Base-by-base conservation (phyloP, 2,329 filamentous ascomycete species). In the Paecilomyces niveus region DNA sequence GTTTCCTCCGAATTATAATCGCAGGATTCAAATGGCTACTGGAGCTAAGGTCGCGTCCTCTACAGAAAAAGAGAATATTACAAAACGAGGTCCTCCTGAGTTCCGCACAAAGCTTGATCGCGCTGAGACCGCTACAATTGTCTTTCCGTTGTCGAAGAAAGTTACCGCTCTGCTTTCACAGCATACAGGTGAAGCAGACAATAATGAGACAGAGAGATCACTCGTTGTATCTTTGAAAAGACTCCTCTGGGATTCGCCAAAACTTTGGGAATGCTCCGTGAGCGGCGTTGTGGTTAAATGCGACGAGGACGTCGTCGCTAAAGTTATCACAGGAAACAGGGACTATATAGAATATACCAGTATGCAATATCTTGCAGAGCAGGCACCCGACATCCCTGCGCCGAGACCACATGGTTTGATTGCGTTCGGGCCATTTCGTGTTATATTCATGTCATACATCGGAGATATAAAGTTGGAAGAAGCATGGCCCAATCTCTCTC, bases 381-480 rank as follows among this genome's bases (percentile, higher is more conserved):
- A 59, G 24, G 61, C 58, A 11, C 63, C 67, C 11, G 64, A 70
- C 33, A 60, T 70, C 18, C 69, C 70, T 54, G 63, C 59, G 18
- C 68, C 67, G 3, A 70, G 58, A 56, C 61, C 64, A 13, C 68
- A 71, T 61, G 67, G 69, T 3, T 26, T 72, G 18, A 60, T 70
- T 8, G 53, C 32, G 5, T 59, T 67, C 4, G 65, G 64, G 1
- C 62, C 58, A 11, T 64, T 64, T 59, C 58, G 62, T n/a, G 64
- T 67, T 10, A 65, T 68, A 33, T 69, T 70, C 49, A 71, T 71
- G 67, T 62, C 67, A 11, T 68, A 66, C 50, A 63, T 70, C 54
- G 62, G 61, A 45, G 63, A 33, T 13, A 64, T 58, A 24, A 68
- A 64, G 7, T 58, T 70, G 54, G 53, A 56, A 7, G 1, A 68